Base-by-base conservation (phyloP, 2,329 filamentous ascomycete species). In the Cordyceps farinosa region DNA sequence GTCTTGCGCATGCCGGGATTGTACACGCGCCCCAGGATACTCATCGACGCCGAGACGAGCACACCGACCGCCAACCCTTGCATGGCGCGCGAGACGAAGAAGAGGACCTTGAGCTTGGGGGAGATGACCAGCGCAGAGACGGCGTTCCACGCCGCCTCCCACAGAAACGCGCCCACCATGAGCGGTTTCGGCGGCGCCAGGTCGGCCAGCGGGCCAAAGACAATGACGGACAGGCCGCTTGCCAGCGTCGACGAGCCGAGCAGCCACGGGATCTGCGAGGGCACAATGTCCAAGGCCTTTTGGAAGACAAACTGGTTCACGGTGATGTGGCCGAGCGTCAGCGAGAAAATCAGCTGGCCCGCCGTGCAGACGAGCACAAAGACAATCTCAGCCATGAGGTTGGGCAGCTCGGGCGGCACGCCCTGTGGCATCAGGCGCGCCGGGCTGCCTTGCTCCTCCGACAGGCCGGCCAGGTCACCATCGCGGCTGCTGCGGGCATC, bases 291-390 rank as follows among this genome's bases (percentile, higher is more conserved):
- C 22, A 65, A 42, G 2, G 64, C 64, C n/a, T n/a, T 34, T 38
- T 30, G 61, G 8, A 65, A 60, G 9, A 62, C 54, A 22, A 54
- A 45, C 44, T 65, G 64, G 8, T 55, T 61, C n/a, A 65, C 64
- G 36, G 58, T 59, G 3, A 65, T 52, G 36, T 65, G 64, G 44
- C 64, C 64, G 9, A 61, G 42, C 6, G 55, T 61, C 50, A 65
- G 29, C 4, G 64, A 56, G 34, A 63, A 61, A n/a, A 65, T 61
- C 8, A 65, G 30, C 44, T 65, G 64, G 1, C 64, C 61, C 1
- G 61, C 54, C 10, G 64, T 42, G 48, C 64, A 65, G 36, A 63
- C 61, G 34, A 65, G 48, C 27, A 65, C 64, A 30, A 65, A 65
- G 48, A 65, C 34, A 11, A 61, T 44, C 15, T 65, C 64, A 9